Percentiles rank a stretch among this genome's conserved stretches.
Evolutionary conservation across 805 yeast species (phyloP).

Genomic region (Candida easanensis): DNA sequence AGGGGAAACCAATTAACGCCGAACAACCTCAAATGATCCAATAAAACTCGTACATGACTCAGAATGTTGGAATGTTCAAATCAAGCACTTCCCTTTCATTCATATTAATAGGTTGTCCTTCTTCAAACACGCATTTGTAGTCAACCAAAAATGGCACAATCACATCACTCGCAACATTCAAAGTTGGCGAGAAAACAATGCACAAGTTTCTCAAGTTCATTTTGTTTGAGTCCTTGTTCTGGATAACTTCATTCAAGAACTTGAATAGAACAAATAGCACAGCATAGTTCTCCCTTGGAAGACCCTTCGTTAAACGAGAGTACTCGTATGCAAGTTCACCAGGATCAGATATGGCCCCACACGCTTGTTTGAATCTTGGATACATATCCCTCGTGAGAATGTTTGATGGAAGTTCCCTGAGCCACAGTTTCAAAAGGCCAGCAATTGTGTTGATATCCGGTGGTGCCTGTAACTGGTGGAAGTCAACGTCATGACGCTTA

Average conservation of each 20-base stretch:
- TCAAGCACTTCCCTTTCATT: conserved; percentile 48
- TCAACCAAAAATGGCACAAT: conserved; percentile 60
- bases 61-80: conserved; percentile 45
- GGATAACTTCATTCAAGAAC: conserved; percentile 62
- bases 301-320: conserved; percentile 29
- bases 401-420: conserved; percentile 71
- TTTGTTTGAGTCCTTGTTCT: conserved; percentile 61
- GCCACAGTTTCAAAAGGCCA: conserved; percentile 77
- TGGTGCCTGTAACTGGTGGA: conserved; percentile 40
- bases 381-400: conserved; percentile 57
- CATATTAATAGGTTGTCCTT: conserved; percentile 40
- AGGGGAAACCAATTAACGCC: no score
- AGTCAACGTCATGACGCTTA: conserved; percentile 62
- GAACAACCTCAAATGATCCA: not conserved
- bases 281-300: conserved; percentile 58
- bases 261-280: conserved; percentile 64
- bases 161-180: conserved; percentile 62
- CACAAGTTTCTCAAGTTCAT: conserved; percentile 81
- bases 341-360: conserved; percentile 32
- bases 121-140: conserved; percentile 58
- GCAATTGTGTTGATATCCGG: conserved; percentile 83
- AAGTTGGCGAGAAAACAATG: conserved; percentile 80
- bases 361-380: conserved; percentile 36
- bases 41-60: not conserved
- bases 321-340: conserved; percentile 29